phyloP scores from a whole-genome alignment of 2,329 filamentous ascomycete species.

The Diaporthe destruens region DNA sequence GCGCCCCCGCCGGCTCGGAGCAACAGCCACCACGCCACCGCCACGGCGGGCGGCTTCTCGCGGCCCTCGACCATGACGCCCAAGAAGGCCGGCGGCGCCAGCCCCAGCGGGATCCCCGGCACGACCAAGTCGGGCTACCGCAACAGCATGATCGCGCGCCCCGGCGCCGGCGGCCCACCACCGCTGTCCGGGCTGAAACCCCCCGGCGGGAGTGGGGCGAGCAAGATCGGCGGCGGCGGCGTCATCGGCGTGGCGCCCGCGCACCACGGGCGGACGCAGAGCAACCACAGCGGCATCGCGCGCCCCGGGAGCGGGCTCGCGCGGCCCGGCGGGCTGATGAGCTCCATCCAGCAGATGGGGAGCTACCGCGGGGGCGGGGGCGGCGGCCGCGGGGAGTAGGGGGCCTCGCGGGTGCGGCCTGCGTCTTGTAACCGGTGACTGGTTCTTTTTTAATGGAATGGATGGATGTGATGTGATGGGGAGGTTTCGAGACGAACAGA shows the following conservation, averaged over 20 bases:
- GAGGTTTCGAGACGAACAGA: no score
- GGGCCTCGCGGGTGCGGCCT: background rate
- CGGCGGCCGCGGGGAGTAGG: slow-evolving; percentile 52
- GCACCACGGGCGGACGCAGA: slow-evolving; percentile 62
- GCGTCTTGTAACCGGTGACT: background rate
- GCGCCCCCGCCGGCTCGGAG: slow-evolving; percentile 33
- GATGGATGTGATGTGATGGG: no score
- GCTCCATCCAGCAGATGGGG: slow-evolving; percentile 90
- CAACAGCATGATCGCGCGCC: slow-evolving; percentile 59
- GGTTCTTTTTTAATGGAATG: no score
- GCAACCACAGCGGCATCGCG: slow-evolving; percentile 54
- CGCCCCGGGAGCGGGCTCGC: slow-evolving; percentile 63
- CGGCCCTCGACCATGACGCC: slow-evolving; percentile 37
- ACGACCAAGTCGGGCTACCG: slow-evolving; percentile 57
- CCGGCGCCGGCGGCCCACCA: slow-evolving; percentile 55
- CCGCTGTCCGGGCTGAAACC: slow-evolving; percentile 68
- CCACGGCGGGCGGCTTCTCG: slow-evolving; percentile 33
- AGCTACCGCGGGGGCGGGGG: slow-evolving; percentile 59
- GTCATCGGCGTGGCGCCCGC: slow-evolving; percentile 44
- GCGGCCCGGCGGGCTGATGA: slow-evolving; percentile 80
- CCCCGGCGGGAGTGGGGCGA: slow-evolving; percentile 61
- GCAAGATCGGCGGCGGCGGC: slow-evolving; percentile 60
- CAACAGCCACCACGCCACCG: background rate
- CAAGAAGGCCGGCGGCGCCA: slow-evolving; percentile 33
- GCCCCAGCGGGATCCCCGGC: slow-evolving; percentile 44